Percentiles rank a stretch among this genome's conserved stretches.
Evolutionary conservation across 2,329 filamentous ascomycete species (phyloP).

Genomic region (Monilinia fructicola): DNA sequence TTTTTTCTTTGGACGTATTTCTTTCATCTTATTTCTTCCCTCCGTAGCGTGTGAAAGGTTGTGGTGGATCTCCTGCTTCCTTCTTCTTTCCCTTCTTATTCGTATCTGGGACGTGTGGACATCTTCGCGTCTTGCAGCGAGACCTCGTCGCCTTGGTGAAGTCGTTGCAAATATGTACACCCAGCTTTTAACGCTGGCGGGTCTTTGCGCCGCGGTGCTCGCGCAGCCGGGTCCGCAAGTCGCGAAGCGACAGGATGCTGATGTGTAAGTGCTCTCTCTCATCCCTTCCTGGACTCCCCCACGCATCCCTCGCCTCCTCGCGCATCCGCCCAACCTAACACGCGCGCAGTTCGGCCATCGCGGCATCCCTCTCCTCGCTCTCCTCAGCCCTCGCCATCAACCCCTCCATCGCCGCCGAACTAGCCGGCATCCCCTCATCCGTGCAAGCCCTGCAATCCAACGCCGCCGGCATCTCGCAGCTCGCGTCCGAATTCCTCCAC

Average conservation of each 20-base stretch:
- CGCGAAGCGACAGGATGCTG: not conserved
- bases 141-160: too few relatives aligned
- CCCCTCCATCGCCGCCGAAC: constrained; percentile 14
- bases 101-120: not conserved
- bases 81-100: too few relatives aligned
- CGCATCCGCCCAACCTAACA: not conserved
- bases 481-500: constrained; percentile 4
- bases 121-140: not conserved
- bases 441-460: constrained; percentile 14
- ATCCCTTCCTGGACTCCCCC: not conserved
- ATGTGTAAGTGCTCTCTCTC: not conserved
- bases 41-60: too few relatives aligned
- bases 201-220: constrained; percentile 19
- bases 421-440: constrained; percentile 16
- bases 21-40: too few relatives aligned
- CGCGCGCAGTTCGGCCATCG: constrained; percentile 2
- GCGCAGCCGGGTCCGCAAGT: not conserved
- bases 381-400: constrained; percentile 3
- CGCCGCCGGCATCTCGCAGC: constrained; percentile 4
- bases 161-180: constrained; percentile 10
- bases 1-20: too few relatives aligned
- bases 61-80: too few relatives aligned
- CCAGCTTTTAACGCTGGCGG: constrained; percentile 12
- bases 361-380: not conserved
- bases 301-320: not conserved